A percentile compares a stretch with the other conserved stretches of the same genome.
These are phyloP conservation scores for Pilasporangium apinafurcum DNA, from an alignment of 352 stramenopile genomes.

Conservation along the genomic window DNA sequence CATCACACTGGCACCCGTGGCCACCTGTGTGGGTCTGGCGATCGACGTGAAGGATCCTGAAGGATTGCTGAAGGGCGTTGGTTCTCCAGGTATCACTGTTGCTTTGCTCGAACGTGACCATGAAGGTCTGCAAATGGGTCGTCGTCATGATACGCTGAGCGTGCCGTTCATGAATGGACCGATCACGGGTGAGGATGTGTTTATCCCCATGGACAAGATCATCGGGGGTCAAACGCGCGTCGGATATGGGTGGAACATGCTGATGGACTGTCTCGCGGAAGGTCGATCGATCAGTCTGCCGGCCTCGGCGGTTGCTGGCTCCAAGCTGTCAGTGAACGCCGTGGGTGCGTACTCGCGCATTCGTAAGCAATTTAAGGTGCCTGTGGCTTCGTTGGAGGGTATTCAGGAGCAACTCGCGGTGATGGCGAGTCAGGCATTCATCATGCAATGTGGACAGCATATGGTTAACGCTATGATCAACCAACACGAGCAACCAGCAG, in stretches of 20 bases:
- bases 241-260: slow-evolving; percentile 99
- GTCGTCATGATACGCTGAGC: slow-evolving; percentile 93
- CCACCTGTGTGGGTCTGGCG: slow-evolving; percentile 94
- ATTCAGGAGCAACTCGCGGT: slow-evolving; percentile 96
- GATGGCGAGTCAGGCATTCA: slow-evolving; percentile 92
- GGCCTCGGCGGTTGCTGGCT: slow-evolving; percentile 89
- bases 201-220: slow-evolving; percentile 97
- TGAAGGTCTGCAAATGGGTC: slow-evolving; percentile 91
- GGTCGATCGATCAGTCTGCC: slow-evolving; percentile 96
- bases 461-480: slow-evolving; percentile 99
- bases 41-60: slow-evolving; percentile 96
- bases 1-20: slow-evolving; percentile 97
- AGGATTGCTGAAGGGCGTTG: slow-evolving; percentile 89
- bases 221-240: slow-evolving; percentile 95
- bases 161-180: slow-evolving; percentile 98
- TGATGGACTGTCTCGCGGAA: slow-evolving; percentile 98
- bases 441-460: slow-evolving; percentile 93
- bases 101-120: slow-evolving; percentile 95
- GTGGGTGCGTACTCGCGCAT: slow-evolving; percentile 95
- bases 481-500: slow-evolving; percentile 97
- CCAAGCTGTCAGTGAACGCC: slow-evolving; percentile 88
- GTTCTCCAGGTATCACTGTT: slow-evolving; percentile 95
- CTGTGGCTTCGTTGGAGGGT: slow-evolving; percentile 96
- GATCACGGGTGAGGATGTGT: slow-evolving; percentile 95
- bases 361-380: slow-evolving; percentile 98